phyloP scores from a whole-genome alignment of 768 basidiomycete species.

The Chalciporus chontae region DNA sequence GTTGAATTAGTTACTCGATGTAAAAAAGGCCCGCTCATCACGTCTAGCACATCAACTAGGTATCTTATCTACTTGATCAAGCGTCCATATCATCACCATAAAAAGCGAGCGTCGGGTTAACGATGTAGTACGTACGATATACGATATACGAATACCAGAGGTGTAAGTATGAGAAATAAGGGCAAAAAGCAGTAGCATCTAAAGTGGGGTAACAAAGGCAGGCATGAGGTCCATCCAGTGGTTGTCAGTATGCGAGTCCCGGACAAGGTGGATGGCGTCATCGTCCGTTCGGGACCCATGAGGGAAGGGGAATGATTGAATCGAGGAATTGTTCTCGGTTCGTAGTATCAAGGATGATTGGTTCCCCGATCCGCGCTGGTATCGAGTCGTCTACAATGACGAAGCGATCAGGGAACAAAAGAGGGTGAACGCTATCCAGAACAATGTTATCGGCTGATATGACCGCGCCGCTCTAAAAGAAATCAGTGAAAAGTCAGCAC shows the following conservation, averaged over 20 bases:
- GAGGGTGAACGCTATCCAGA: conserved; percentile 17
- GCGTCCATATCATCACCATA: neutral
- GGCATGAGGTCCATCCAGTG: neutral
- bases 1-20: no score
- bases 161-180: neutral
- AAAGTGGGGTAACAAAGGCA: neutral
- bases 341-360: neutral
- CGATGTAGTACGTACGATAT: neutral
- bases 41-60: no score
- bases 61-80: neutral
- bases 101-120: neutral
- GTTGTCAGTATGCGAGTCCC: neutral
- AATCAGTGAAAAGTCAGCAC: neutral
- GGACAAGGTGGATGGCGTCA: neutral
- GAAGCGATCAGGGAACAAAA: conserved; percentile 8
- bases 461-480: conserved; percentile 15
- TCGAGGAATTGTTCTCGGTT: no score
- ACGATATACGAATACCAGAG: neutral
- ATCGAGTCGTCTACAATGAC: conserved; percentile 10
- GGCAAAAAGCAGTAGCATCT: neutral
- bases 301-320: neutral
- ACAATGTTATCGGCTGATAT: conserved; percentile 2
- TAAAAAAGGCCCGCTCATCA: no score
- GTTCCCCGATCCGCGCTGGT: neutral
- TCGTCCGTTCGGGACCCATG: no score